Evolutionary conservation across 75 land plant genomes (phyloP).

Genomic region (Selaginella moellendorffii): DNA sequence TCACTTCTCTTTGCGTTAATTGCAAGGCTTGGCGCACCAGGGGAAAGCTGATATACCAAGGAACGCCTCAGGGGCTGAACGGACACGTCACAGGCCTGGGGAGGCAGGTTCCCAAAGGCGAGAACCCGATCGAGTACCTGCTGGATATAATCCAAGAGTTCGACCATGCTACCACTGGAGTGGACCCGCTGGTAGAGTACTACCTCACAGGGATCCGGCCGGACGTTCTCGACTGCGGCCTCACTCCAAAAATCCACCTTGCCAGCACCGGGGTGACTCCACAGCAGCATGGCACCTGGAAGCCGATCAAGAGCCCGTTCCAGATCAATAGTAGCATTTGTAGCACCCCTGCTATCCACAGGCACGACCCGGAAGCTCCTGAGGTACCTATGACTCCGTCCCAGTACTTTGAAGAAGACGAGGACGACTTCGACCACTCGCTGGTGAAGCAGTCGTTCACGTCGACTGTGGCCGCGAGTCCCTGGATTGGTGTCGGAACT

Average conservation of each 20-base stretch:
- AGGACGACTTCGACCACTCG: constrained; percentile 28
- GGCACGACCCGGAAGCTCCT: background rate
- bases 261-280: background rate
- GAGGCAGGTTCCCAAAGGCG: constrained; percentile 36
- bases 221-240: background rate
- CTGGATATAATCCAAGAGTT: constrained; percentile 49
- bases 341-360: background rate
- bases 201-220: constrained; percentile 33
- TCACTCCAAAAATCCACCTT: constrained; percentile 25
- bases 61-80: constrained; percentile 32
- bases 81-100: constrained; percentile 30
- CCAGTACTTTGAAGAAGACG: constrained; percentile 5
- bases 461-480: constrained; percentile 42
- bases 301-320: background rate
- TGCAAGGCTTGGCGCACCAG: constrained; percentile 7
- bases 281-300: background rate
- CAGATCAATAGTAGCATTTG: background rate
- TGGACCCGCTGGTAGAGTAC: constrained; percentile 28
- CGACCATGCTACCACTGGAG: constrained; percentile 34
- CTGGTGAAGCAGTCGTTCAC: constrained; percentile 25
- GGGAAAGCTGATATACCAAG: constrained; percentile 42
- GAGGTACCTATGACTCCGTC: background rate
- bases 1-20: background rate
- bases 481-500: constrained; percentile 17
- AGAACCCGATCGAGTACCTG: constrained; percentile 39